These are phyloP conservation scores for Cyberlindnera petersonii DNA, from an alignment of 805 yeast genomes.

Conservation along the genomic window DNA sequence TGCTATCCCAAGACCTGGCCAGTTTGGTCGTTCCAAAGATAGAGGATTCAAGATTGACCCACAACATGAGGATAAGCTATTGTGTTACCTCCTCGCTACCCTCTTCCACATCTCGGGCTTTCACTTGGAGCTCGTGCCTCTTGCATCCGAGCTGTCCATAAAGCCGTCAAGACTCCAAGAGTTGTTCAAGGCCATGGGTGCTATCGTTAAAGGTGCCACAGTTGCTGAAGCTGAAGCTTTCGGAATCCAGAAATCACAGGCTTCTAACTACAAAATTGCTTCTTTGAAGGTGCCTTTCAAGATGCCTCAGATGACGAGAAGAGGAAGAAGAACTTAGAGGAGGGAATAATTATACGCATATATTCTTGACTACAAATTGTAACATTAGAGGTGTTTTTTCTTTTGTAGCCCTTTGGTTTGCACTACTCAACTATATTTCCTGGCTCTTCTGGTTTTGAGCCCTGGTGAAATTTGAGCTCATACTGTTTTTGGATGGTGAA, in stretches of 20 bases:
- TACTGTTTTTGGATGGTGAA: too few relatives aligned
- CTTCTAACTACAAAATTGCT: constrained; percentile 73
- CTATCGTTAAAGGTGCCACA: constrained; percentile 66
- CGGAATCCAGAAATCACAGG: constrained; percentile 58
- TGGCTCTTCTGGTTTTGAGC: too few relatives aligned
- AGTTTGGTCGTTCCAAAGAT: constrained; percentile 70
- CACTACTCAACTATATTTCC: too few relatives aligned
- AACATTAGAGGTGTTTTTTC: too few relatives aligned
- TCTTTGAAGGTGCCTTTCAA: constrained; percentile 82
- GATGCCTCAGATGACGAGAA: constrained; percentile 76
- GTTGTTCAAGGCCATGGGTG: constrained; percentile 79
- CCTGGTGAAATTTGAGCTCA: too few relatives aligned
- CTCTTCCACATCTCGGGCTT: constrained; percentile 74
- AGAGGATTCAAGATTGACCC: constrained; percentile 83
- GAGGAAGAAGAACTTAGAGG: constrained; percentile 44
- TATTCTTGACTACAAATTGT: too few relatives aligned
- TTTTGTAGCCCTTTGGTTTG: too few relatives aligned
- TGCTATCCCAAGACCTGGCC: constrained; percentile 60
- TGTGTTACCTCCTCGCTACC: constrained; percentile 72
- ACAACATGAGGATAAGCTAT: constrained; percentile 76
- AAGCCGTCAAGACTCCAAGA: constrained; percentile 69
- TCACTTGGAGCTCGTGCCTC: constrained; percentile 69
- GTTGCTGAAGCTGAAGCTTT: constrained; percentile 72
- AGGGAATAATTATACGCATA: too few relatives aligned
- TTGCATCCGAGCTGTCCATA: constrained; percentile 79